Conservation (phyloP, 306 rosid genomes). For the Macrotyloma uniflorum region DNA sequence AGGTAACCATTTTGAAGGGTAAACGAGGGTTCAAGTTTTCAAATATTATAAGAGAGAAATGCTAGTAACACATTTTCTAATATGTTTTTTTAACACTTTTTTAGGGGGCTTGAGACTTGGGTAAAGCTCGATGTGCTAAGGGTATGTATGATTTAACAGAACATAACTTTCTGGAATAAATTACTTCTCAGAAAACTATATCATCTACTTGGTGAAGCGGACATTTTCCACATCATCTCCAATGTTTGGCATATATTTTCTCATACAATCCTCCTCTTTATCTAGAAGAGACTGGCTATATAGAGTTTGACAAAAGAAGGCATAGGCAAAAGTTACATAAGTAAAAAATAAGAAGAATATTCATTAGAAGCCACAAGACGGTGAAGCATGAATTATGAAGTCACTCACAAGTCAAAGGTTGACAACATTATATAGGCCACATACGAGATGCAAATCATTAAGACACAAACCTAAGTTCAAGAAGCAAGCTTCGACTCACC, state of each 20-base stretch:
- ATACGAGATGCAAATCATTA: neutral
- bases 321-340: neutral
- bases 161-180: neutral
- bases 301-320: neutral
- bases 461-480: constrained; percentile 24
- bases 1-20: constrained; percentile 14
- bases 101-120: neutral
- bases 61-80: too few species aligned
- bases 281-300: neutral
- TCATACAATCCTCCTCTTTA: neutral
- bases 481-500: constrained; percentile 53
- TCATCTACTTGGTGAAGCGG: neutral
- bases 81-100: too few species aligned
- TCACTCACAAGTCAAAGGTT: neutral
- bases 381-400: neutral
- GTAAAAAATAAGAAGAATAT: neutral
- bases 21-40: neutral
- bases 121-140: neutral
- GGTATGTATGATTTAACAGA: constrained; percentile 4
- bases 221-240: neutral
- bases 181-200: neutral
- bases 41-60: neutral
- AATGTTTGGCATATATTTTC: neutral
- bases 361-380: neutral
- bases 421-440: constrained; percentile 21